Percentiles rank a stretch among this genome's conserved stretches.
Evolutionary conservation across 1,139 yeast species (phyloP).

Genomic region (Yamadazyma kanchanaburiensis): DNA sequence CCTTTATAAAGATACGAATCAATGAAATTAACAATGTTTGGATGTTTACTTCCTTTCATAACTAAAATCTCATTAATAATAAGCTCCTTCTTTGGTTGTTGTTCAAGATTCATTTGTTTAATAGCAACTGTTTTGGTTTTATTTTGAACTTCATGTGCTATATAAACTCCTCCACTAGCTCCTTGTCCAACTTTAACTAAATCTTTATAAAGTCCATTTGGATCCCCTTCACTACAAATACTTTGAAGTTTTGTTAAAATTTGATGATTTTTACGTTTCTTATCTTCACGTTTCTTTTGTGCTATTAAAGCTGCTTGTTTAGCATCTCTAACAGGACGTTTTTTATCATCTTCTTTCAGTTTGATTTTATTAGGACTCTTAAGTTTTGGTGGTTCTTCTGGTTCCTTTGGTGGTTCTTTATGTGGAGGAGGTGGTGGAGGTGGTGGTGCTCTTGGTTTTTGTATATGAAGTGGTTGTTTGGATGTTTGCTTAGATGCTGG

Average conservation of each 20-base stretch:
- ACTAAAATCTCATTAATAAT: constrained; percentile 92
- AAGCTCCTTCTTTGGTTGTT: constrained; percentile 93
- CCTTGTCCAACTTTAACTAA: constrained; percentile 92
- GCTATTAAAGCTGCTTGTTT: constrained; percentile 55
- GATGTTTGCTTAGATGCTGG: constrained; percentile 19
- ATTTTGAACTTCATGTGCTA: constrained; percentile 66
- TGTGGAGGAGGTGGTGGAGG: constrained; percentile 15
- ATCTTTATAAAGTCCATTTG: constrained; percentile 66
- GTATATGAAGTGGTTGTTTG: constrained; percentile 2
- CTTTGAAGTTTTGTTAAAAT: constrained; percentile 66
- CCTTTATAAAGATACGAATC: constrained; percentile 74
- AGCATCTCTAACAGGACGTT: constrained; percentile 47
- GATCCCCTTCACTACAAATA: constrained; percentile 87
- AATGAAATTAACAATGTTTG: constrained; percentile 87
- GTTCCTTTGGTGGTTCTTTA: constrained; percentile 3
- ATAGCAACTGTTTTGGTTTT: constrained; percentile 76
- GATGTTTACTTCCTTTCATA: constrained; percentile 88
- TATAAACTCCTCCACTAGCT: constrained; percentile 96
- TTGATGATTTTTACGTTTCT: constrained; percentile 64
- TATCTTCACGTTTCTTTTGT: constrained; percentile 74
- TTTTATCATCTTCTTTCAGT: constrained; percentile 7
- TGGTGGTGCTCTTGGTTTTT: constrained; percentile 19
- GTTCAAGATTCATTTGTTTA: constrained; percentile 90
- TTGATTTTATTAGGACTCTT: constrained; percentile 3
- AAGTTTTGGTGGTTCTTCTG: constrained; percentile 8